Percentiles rank a stretch among this genome's conserved stretches.
Evolutionary conservation across 306 rosid species (phyloP).

Genomic region (Inga leiocalycina): DNA sequence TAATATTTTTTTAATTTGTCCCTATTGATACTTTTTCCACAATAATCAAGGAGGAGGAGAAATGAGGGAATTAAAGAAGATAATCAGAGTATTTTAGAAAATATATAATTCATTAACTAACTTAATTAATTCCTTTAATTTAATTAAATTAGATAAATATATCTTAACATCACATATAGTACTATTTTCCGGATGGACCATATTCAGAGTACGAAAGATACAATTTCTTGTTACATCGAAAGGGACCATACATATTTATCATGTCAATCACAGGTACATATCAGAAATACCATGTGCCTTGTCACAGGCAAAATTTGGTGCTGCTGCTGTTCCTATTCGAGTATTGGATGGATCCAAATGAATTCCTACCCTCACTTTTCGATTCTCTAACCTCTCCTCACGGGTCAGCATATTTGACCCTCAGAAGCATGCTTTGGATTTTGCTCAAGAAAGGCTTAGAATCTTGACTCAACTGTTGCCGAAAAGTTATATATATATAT

Average conservation of each 20-base stretch:
- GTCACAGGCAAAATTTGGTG: constrained; percentile 37
- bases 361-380: not conserved
- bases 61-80: too few species aligned
- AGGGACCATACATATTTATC: not conserved
- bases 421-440: not conserved
- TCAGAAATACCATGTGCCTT: not conserved
- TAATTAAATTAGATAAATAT: too few species aligned
- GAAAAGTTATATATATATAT: too few species aligned
- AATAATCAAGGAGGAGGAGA: too few species aligned
- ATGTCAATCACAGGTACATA: not conserved
- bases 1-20: too few species aligned
- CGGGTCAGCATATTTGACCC: not conserved
- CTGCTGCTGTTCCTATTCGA: not conserved
- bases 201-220: not conserved
- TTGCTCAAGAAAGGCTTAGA: not conserved
- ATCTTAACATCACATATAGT: too few species aligned
- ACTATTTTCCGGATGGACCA: not conserved
- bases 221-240: not conserved
- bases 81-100: too few species aligned
- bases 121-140: too few species aligned
- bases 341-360: not conserved
- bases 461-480: not conserved
- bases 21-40: too few species aligned
- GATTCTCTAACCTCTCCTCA: not conserved
- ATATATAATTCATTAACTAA: too few species aligned